Evolutionary conservation across 495 filamentous ascomycete genomes (phyloP), one percentile per base, ranked within the genome.

Genomic region (Podospora conica): DNA sequence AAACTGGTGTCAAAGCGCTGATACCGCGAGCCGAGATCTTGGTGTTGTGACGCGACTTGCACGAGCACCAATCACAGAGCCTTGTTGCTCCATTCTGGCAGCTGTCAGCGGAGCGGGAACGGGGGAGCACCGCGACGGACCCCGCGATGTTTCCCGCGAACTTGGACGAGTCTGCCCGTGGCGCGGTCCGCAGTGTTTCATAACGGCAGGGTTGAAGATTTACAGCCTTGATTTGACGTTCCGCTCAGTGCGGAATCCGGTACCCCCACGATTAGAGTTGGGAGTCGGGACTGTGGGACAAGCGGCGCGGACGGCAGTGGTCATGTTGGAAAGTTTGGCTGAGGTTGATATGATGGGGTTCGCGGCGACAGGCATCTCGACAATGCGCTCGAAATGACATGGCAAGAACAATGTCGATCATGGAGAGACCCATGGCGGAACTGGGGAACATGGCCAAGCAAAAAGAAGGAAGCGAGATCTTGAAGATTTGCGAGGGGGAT

Each of bases 1-100:
- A 3, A 33, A 18, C 21, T 55, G n/a, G 12, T 28, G 22, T 64
- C 63, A 64, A 64, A 58, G 63, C 55, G 63, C 63, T 23, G 18
- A 25, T 33, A 21, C 63, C 63, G 53, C 55, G 40, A 48, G 40
- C 40, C 55, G 22, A 12, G 22, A 2, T 57, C 8, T 22, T 25
- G 55, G 23, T 27, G 55, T 27, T 57, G 55, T 27, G 18, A 23
- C 55, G 55, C 55, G 22, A 57, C 18, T 27, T 57, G 21, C 40
- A 48, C 3, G 4, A 48, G 40, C 18, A 48, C 40, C 40, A 48
- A 48, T 48, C 40, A 48, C 40, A 15, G 40, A 3, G 8, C 40
- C 40, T n/a, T 15, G 6, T n/a, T n/a, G n/a, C 8, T 48, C 18
- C 12, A 8, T 5, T 7, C 6, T 7, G 15, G 40, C 40, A 48